These are phyloP conservation scores for Scleromitrula shiraiana DNA, from an alignment of 2,329 filamentous ascomycete species.

Conservation along the genomic window DNA sequence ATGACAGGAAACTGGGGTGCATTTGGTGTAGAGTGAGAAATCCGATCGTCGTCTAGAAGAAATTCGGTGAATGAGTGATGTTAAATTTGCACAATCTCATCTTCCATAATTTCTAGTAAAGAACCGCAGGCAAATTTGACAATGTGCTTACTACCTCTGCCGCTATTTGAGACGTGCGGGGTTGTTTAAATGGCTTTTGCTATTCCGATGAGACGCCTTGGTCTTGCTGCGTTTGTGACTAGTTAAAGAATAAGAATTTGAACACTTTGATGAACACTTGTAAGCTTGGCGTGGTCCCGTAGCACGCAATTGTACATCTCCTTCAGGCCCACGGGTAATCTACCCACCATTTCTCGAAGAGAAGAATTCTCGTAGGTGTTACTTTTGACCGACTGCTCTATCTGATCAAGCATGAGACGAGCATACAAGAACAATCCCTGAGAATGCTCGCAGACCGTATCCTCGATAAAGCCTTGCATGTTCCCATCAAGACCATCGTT, in stretches of 20 bases:
- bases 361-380: neutral
- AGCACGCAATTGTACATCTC: conserved; percentile 24
- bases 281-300: conserved; percentile 10
- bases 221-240: conserved; percentile 19
- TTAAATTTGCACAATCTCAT: conserved; percentile 38
- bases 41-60: conserved; percentile 25
- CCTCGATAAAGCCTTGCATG: neutral
- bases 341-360: neutral
- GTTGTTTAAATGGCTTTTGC: neutral
- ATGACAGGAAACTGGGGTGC: conserved; percentile 9
- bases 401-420: conserved; percentile 7
- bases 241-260: conserved; percentile 19
- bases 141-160: conserved; percentile 28
- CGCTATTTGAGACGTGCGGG: neutral
- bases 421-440: conserved; percentile 8
- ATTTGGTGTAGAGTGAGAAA: neutral
- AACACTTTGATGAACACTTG: conserved; percentile 4
- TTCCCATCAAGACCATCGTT: neutral
- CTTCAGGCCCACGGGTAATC: conserved; percentile 19
- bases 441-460: neutral
- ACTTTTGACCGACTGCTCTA: neutral
- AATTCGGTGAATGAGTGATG: conserved; percentile 44
- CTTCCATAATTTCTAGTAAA: conserved; percentile 37
- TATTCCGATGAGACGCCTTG: conserved; percentile 16
- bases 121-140: conserved; percentile 34